A percentile compares a stretch with the other conserved stretches of the same genome.
Conservation (phyloP, 164 flowering plant genomes). For the Protea cynaroides region DNA sequence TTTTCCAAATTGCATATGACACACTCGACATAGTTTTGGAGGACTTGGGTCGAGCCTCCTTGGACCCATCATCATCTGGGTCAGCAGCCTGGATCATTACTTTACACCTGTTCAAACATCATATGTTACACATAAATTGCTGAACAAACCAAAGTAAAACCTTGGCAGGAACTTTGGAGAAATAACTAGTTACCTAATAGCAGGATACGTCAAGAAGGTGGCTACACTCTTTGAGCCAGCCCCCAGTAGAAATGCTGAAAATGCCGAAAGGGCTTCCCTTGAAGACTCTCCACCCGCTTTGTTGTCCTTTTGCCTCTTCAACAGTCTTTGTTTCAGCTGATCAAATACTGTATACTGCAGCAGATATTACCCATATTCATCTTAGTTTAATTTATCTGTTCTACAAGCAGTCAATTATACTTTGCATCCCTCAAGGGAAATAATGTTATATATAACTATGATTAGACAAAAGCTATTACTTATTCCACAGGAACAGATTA, state of each 20-base stretch:
- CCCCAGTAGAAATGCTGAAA: slow-evolving; percentile 67
- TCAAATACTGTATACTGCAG: slow-evolving; percentile 83
- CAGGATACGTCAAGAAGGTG: slow-evolving; percentile 76
- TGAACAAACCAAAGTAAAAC: not conserved
- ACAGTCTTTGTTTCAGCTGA: slow-evolving; percentile 65
- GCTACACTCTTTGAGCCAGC: slow-evolving; percentile 80
- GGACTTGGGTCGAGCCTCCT: slow-evolving; percentile 12
- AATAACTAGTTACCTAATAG: slow-evolving; percentile 53
- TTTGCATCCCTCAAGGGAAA: too few relatives aligned
- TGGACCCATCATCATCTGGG: slow-evolving; percentile 30
- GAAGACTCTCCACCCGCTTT: slow-evolving; percentile 31
- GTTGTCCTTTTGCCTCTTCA: slow-evolving; percentile 24
- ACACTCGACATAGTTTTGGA: slow-evolving; percentile 42
- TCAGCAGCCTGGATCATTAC: slow-evolving; percentile 82
- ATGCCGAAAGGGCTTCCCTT: slow-evolving; percentile 65
- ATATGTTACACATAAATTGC: not conserved
- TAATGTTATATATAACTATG: too few relatives aligned
- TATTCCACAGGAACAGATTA: too few relatives aligned
- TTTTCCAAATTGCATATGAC: slow-evolving; percentile 46
- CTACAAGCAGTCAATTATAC: too few relatives aligned
- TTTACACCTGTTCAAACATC: slow-evolving; percentile 56
- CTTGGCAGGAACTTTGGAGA: not conserved
- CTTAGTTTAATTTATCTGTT: not conserved
- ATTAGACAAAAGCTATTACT: too few relatives aligned
- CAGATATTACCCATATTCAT: not conserved